phyloP scores from a whole-genome alignment of 2,329 filamentous ascomycete genomes.

The Berkeleyomyces basicola region DNA sequence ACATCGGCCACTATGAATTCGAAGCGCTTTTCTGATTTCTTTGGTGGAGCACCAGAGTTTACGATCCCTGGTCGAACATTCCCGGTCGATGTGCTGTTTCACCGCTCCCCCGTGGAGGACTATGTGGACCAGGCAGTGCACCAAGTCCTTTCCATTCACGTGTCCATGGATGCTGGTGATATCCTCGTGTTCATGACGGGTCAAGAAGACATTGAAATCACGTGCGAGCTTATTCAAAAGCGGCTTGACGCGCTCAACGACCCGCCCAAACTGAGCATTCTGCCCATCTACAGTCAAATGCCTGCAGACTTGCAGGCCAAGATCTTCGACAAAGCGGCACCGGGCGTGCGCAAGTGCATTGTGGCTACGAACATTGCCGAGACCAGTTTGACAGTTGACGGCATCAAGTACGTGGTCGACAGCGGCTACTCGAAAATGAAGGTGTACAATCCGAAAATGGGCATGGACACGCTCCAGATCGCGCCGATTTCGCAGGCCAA shows the following conservation, averaged over 20 bases:
- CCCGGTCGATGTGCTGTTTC: conserved; percentile 91
- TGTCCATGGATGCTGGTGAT: conserved; percentile 82
- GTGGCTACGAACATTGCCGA: conserved; percentile 98
- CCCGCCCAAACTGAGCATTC: conserved; percentile 80
- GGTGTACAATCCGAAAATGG: conserved; percentile 97
- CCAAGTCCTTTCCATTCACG: conserved; percentile 87
- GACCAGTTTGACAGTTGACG: conserved; percentile 92
- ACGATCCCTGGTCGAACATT: conserved; percentile 93
- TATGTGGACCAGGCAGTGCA: conserved; percentile 96
- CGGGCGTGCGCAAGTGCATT: conserved; percentile 90
- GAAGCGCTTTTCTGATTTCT: conserved; percentile 90
- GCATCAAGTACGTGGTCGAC: conserved; percentile 98
- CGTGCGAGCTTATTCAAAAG: conserved; percentile 83
- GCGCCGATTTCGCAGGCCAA: conserved; percentile 97
- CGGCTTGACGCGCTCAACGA: conserved; percentile 79
- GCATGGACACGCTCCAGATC: conserved; percentile 96
- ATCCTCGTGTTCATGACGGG: conserved; percentile 99
- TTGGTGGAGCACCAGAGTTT: conserved; percentile 89
- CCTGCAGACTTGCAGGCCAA: conserved; percentile 93
- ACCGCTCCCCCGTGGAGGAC: conserved; percentile 86
- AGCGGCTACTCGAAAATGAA: conserved; percentile 94
- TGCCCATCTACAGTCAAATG: conserved; percentile 99
- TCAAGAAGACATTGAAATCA: conserved; percentile 95
- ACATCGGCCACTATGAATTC: conserved; percentile 98
- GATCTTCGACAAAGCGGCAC: conserved; percentile 83